These are phyloP conservation scores for Torulaspora indica DNA, from an alignment of 805 yeast species.

Conservation along the genomic window DNA sequence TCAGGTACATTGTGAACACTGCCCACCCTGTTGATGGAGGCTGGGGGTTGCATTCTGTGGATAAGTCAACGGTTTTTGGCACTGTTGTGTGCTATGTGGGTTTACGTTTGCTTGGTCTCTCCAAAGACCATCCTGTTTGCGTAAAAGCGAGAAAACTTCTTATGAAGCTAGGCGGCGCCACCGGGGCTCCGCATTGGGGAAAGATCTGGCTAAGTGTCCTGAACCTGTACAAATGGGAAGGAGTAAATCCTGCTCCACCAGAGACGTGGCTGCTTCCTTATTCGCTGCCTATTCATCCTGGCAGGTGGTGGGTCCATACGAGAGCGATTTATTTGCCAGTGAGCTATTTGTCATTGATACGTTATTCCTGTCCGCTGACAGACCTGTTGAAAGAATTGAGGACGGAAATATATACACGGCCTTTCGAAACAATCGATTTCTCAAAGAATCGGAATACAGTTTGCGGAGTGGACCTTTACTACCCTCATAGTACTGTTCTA, in stretches of 20 bases:
- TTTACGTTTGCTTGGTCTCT: constrained; percentile 75
- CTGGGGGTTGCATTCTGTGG: constrained; percentile 94
- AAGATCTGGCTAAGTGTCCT: constrained; percentile 82
- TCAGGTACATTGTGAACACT: constrained; percentile 81
- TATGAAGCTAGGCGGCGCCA: constrained; percentile 77
- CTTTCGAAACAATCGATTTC: constrained; percentile 67
- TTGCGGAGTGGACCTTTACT: constrained; percentile 87
- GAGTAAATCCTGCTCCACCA: constrained; percentile 97
- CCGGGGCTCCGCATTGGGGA: constrained; percentile 95
- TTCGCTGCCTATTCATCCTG: constrained; percentile 79
- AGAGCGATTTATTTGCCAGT: constrained; percentile 85
- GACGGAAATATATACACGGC: constrained; percentile 65
- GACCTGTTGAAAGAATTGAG: constrained; percentile 65
- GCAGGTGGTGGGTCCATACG: constrained; percentile 98
- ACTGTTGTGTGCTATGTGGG: constrained; percentile 80
- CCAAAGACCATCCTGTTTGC: constrained; percentile 70
- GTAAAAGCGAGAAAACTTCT: constrained; percentile 69
- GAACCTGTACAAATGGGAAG: constrained; percentile 87
- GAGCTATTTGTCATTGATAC: constrained; percentile 67
- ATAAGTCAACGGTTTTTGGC: constrained; percentile 93
- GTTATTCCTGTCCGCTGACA: constrained; percentile 52
- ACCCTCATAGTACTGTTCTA: constrained; percentile 76
- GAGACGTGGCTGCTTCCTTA: constrained; percentile 90
- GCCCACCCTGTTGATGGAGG: constrained; percentile 99
- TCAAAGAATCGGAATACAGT: constrained; percentile 70